Evolutionary conservation across 805 yeast genomes (phyloP).

Genomic region (Metschnikowia noctiluminum): DNA sequence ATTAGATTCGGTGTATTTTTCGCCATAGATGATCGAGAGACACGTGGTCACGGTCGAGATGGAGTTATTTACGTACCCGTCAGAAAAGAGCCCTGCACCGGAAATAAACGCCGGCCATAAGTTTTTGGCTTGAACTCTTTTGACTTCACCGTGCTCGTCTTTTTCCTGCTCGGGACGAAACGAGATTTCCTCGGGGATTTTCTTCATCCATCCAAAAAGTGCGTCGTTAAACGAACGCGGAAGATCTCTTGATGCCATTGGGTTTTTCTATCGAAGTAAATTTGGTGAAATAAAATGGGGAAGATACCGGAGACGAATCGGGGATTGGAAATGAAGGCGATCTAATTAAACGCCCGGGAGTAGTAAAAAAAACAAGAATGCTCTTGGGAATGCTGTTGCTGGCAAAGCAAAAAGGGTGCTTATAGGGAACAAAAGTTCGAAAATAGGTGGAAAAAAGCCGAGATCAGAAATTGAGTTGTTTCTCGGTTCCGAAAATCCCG

Average conservation of each 20-base stretch:
- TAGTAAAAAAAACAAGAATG: too few species aligned
- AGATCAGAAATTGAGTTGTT: background rate
- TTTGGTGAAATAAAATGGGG: too few species aligned
- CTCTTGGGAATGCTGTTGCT: too few species aligned
- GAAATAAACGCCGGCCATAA: conserved; percentile 42
- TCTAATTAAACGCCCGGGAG: background rate
- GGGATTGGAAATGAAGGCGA: background rate
- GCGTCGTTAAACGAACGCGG: conserved; percentile 17
- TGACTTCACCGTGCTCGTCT: conserved; percentile 15
- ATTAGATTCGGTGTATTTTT: conserved; percentile 53
- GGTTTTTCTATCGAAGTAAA: background rate
- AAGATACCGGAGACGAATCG: too few species aligned
- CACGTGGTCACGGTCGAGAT: conserved; percentile 75
- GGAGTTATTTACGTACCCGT: conserved; percentile 88
- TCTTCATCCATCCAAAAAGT: conserved; percentile 12
- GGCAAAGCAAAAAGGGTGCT: too few species aligned
- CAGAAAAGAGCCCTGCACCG: conserved; percentile 92
- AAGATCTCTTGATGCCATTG: conserved; percentile 20
- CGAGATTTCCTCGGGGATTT: conserved; percentile 13
- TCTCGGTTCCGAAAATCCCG: background rate
- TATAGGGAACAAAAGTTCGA: background rate
- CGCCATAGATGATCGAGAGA: conserved; percentile 62
- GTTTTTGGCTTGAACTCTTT: conserved; percentile 22
- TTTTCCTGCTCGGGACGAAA: conserved; percentile 5
- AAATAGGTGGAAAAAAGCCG: background rate